Percentiles rank a stretch among this genome's conserved stretches.
Evolutionary conservation across 2,329 filamentous ascomycete species (phyloP).

Genomic region (Fusarium concolor): DNA sequence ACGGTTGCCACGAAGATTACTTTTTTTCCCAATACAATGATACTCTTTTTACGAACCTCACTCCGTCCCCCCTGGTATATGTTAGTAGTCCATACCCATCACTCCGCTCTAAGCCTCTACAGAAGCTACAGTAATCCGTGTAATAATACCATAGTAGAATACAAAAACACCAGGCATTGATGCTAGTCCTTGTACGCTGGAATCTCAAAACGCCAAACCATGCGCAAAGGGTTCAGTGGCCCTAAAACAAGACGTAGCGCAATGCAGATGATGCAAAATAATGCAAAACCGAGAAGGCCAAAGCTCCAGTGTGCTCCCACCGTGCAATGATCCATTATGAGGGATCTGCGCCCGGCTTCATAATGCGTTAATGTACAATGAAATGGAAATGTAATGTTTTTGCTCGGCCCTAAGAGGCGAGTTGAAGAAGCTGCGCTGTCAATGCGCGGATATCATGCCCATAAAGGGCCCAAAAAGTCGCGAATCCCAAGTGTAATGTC

Average conservation of each 20-base stretch:
- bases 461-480: slow-evolving; percentile 39
- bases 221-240: slow-evolving; percentile 26
- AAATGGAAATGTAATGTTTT: slow-evolving; percentile 29
- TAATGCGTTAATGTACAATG: slow-evolving; percentile 47
- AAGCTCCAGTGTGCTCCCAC: slow-evolving; percentile 41
- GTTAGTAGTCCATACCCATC: slow-evolving; percentile 20
- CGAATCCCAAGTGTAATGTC: slow-evolving; percentile 35
- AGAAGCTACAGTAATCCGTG: slow-evolving; percentile 25
- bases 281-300: slow-evolving; percentile 38
- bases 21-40: slow-evolving; percentile 19
- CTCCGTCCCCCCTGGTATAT: slow-evolving; percentile 33
- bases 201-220: slow-evolving; percentile 40
- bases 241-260: slow-evolving; percentile 11
- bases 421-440: slow-evolving; percentile 39
- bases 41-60: slow-evolving; percentile 43
- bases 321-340: slow-evolving; percentile 36
- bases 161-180: slow-evolving; percentile 36
- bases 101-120: slow-evolving; percentile 32
- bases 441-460: slow-evolving; percentile 50
- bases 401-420: slow-evolving; percentile 20
- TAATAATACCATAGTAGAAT: slow-evolving; percentile 37
- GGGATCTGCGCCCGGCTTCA: slow-evolving; percentile 37
- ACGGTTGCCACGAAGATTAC: background rate
- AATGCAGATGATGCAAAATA: slow-evolving; percentile 37
- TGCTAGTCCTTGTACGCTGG: slow-evolving; percentile 32